Evolutionary conservation across 106 monocot species (phyloP), one percentile per base, ranked within the genome.

Genomic region (Agapanthus africanus): DNA sequence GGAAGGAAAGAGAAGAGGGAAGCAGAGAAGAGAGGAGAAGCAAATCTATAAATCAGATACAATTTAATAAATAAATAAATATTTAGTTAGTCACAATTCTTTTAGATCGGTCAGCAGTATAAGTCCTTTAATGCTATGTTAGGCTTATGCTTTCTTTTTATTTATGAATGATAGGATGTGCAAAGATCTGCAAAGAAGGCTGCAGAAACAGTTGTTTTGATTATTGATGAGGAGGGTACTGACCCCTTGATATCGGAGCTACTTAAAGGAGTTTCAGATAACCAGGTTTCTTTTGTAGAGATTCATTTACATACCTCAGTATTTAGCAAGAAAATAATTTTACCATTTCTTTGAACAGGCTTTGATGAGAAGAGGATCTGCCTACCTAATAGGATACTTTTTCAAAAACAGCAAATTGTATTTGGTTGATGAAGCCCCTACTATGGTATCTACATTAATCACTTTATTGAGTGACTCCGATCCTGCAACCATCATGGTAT

Each of bases 161-260:
- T 16, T 13, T 4, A 4, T 26, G 39, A 67, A 68, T 69, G 2
- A 1, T 73, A 99, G 97, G 81, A 89, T 75, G 80, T 93, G n/a
- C 80, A 76, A 83, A 68, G 65, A 71, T 72, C 83, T 26, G 97
- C 97, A 36, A 99, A 79, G 70, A 99, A 90, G 66, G 92, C 92
- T 80, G 97, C 93, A 57, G 97, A 99, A 77, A 93, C 92, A 31
- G 87, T 93, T 70, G 84, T 91, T 28, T 73, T 92, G 65, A 89
- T 90, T 67, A 81, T 99, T 75, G 97, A 99, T 65, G 87, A 90
- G 26, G 97, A 99, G 65, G 97, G 97, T 4, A 47, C 85, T 69
- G 89, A 72, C 51, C 66, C 77, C 32, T 74, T 99, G 77, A 80
- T 93, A 32, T 78, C 87, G 27, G 97, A 99, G 66, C 83, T 99